phyloP scores from a whole-genome alignment of 2,329 filamentous ascomycete species.

The Neophaeococcomyces mojaviensis region DNA sequence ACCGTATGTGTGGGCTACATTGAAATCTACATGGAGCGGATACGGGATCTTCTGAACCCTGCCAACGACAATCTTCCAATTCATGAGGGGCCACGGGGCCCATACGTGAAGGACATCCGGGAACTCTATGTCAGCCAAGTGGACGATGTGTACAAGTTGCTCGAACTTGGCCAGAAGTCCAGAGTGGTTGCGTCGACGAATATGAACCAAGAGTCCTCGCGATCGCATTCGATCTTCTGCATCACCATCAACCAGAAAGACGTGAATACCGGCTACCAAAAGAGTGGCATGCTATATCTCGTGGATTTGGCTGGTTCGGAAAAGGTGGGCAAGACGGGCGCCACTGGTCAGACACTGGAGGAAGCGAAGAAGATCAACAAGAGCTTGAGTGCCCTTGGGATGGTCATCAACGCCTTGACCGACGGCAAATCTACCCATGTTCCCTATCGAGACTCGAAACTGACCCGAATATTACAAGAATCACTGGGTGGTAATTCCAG shows the following conservation, averaged over 20 bases:
- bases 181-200: conserved; percentile 93
- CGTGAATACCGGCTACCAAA: conserved; percentile 87
- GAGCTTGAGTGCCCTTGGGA: conserved; percentile 92
- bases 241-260: conserved; percentile 97
- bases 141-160: conserved; percentile 92
- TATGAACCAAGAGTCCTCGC: conserved; percentile 98
- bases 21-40: conserved; percentile 99
- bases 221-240: conserved; percentile 97
- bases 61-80: conserved; percentile 94
- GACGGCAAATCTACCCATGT: conserved; percentile 95
- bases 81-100: conserved; percentile 95
- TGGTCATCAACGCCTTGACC: conserved; percentile 97
- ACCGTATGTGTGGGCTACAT: conserved; percentile 98
- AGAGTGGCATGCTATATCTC: conserved; percentile 92
- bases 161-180: conserved; percentile 83
- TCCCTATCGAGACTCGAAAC: conserved; percentile 94
- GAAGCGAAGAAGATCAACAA: conserved; percentile 99
- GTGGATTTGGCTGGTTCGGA: conserved; percentile 97
- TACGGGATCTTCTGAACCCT: conserved; percentile 83
- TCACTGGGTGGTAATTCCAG: conserved; percentile 94
- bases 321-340: conserved; percentile 97
- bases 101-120: conserved; percentile 90
- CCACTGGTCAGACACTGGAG: conserved; percentile 91
- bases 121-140: conserved; percentile 96
- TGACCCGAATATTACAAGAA: conserved; percentile 95